A percentile compares a stretch with the other conserved stretches of the same genome.
These are phyloP conservation scores for Xylariaceae sp. DNA, from an alignment of 2,329 filamentous ascomycete species.

Conservation along the genomic window DNA sequence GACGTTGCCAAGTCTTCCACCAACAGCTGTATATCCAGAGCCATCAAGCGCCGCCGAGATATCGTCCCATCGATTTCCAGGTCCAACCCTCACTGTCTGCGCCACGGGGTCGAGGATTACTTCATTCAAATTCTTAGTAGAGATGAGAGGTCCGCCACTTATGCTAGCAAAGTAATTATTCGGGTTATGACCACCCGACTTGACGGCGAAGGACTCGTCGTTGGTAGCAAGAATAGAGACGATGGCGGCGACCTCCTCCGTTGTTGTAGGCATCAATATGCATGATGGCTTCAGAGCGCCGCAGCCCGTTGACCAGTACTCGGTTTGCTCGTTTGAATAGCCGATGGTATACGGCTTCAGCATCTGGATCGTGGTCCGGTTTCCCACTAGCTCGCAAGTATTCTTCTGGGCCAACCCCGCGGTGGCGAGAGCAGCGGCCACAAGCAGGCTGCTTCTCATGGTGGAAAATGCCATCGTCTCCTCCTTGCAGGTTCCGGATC, in stretches of 20 bases:
- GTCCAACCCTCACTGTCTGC: conserved; percentile 50
- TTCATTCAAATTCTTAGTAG: conserved; percentile 51
- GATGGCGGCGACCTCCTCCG: conserved; percentile 58
- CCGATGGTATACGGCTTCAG: conserved; percentile 40
- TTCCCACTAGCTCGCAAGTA: conserved; percentile 47
- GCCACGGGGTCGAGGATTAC: conserved; percentile 46
- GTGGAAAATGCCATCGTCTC: conserved; percentile 26
- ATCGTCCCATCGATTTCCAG: conserved; percentile 52
- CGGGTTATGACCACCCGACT: conserved; percentile 63
- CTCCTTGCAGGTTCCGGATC: background rate
- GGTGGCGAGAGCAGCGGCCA: conserved; percentile 25
- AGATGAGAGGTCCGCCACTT: conserved; percentile 55
- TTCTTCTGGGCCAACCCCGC: conserved; percentile 27
- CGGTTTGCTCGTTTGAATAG: conserved; percentile 46
- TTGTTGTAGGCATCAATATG: conserved; percentile 53
- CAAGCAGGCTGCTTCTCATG: conserved; percentile 23
- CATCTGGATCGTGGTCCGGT: conserved; percentile 41
- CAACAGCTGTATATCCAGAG: conserved; percentile 50
- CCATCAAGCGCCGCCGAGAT: conserved; percentile 49
- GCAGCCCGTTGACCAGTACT: conserved; percentile 55
- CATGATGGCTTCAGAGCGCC: conserved; percentile 52
- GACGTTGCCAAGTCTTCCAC: conserved; percentile 53
- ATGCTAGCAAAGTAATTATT: conserved; percentile 60
- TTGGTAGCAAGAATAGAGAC: conserved; percentile 55
- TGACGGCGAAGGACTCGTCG: conserved; percentile 58